Base-by-base conservation (phyloP, 257 asterid genomes). In the Solanum tarijense region DNA sequence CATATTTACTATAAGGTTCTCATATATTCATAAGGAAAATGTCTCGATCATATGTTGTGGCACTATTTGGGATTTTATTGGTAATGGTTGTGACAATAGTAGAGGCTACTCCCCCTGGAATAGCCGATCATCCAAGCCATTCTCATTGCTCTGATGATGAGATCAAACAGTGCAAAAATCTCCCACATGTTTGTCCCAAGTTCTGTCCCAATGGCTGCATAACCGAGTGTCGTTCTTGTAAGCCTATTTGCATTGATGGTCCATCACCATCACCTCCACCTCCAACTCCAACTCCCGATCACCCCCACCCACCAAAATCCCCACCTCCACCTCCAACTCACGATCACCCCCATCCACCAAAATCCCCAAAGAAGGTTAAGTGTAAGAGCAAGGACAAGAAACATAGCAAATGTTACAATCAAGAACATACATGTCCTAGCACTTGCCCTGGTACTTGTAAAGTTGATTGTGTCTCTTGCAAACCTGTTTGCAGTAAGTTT, bases 181-280 rank as follows among this genome's bases (percentile, higher is more conserved):
- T 93, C 87, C 93, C 89, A 87, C 95, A 93, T 81, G 94, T 93
- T 79, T 93, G 95, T 71, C 95, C 95, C 71, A 91, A 91, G 29
- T 93, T 90, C 85, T 92, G 94, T 74, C 95, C 95, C 0, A 89
- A 92, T 83, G 60, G 90, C 4, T 93, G 96, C 91, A 74, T 87
- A 0, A 93, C 92, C 0, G 91, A 93, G 5, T 92, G 93, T 65
- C 89, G 79, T 31, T 93, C 94, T 3, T 93, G 95, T 55, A 92
- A 92, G 65, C 94, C 94, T 23, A 88, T 90, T 2, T 93, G 94
- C 23, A 73, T 86, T 8, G 88, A n/a, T 46, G 91, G 75, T 43
- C 79, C 87, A 0, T 85, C 87, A 0, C 46, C 87, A 18, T 52
- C 62, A 52, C 62, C 62, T 6, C 9, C 65, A 55, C 4, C 62